phyloP scores from a whole-genome alignment of 352 stramenopile species.

The Phytophthora quininea region DNA sequence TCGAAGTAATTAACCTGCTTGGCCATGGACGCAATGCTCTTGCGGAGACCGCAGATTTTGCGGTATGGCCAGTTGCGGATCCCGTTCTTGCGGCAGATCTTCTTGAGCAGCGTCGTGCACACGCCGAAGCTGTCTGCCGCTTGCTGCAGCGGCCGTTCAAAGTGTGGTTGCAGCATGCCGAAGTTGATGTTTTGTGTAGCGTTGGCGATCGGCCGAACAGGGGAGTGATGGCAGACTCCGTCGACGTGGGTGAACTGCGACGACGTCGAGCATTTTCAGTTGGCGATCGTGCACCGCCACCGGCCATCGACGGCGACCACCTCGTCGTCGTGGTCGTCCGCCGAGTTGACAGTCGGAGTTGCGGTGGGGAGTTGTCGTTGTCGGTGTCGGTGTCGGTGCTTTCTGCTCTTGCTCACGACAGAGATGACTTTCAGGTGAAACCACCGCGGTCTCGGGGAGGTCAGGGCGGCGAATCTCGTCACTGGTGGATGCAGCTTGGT shows the following conservation, averaged over 20 bases:
- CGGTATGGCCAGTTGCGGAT: conserved; percentile 70
- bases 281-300: conserved; percentile 6
- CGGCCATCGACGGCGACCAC: conserved; percentile 32
- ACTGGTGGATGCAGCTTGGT: neutral
- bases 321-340: conserved; percentile 34
- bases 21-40: conserved; percentile 65
- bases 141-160: conserved; percentile 59
- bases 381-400: neutral
- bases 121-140: conserved; percentile 61
- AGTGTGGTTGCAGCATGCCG: conserved; percentile 60
- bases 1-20: conserved; percentile 73
- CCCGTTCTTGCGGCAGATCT: conserved; percentile 67
- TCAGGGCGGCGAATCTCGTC: conserved; percentile 24
- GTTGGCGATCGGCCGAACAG: conserved; percentile 44
- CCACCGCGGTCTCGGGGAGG: conserved; percentile 20
- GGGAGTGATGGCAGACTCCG: conserved; percentile 1
- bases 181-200: conserved; percentile 60
- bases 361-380: neutral
- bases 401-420: conserved; percentile 1
- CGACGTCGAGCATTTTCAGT: neutral
- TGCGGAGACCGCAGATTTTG: conserved; percentile 59
- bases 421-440: conserved; percentile 11
- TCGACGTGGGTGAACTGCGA: neutral
- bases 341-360: conserved; percentile 25
- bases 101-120: conserved; percentile 73